Conservation (phyloP, 1,284 basidiomycete genomes). For the Taiwanofungus camphoratus region DNA sequence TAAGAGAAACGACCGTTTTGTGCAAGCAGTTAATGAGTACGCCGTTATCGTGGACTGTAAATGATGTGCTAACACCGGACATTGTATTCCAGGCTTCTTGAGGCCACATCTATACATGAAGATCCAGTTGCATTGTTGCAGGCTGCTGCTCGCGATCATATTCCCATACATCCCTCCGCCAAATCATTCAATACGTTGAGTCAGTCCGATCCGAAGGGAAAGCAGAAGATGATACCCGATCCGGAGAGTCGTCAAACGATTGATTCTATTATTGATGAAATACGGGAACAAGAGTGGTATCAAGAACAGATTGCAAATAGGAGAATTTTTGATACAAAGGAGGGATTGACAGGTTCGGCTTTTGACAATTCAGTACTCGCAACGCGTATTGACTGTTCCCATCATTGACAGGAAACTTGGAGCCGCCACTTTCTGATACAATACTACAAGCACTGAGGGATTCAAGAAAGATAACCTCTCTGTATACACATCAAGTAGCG, state of each 20-base stretch:
- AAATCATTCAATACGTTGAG: conserved; percentile 9
- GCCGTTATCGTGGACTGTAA: conserved; percentile 14
- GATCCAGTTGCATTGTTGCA: conserved; percentile 62
- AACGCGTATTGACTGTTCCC: background rate
- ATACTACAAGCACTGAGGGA: conserved; percentile 55
- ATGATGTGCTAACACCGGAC: background rate
- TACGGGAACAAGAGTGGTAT: conserved; percentile 59
- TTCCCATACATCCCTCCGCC: conserved; percentile 58
- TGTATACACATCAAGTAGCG: conserved; percentile 78
- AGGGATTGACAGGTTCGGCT: conserved; percentile 44
- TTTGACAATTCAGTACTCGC: background rate
- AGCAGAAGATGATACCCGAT: conserved; percentile 33
- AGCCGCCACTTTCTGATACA: conserved; percentile 50
- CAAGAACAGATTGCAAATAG: conserved; percentile 60
- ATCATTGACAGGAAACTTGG: conserved; percentile 38
- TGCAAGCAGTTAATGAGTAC: conserved; percentile 68
- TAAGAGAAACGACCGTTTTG: conserved; percentile 64
- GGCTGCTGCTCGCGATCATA: conserved; percentile 60
- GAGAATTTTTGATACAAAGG: conserved; percentile 46
- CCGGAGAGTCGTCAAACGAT: conserved; percentile 54
- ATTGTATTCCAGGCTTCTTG: conserved; percentile 45
- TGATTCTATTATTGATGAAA: conserved; percentile 49
- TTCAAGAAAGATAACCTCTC: conserved; percentile 58
- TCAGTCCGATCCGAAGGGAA: conserved; percentile 15
- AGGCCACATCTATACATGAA: conserved; percentile 45